These are phyloP conservation scores for Margaritispora aquatica DNA, from an alignment of 495 filamentous ascomycete species.

Conservation along the genomic window DNA sequence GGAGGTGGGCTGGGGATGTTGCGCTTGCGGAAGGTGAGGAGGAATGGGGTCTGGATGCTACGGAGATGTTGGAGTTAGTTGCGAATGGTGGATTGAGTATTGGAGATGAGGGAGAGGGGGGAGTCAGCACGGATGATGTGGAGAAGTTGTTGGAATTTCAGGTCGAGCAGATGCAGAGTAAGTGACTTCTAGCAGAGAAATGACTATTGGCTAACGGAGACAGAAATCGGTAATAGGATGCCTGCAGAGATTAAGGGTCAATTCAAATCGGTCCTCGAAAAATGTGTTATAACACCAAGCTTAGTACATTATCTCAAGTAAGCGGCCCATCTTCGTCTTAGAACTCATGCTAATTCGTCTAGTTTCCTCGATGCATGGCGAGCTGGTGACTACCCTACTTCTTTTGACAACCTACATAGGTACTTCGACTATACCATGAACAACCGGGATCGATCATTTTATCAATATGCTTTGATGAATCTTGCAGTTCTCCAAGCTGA, in stretches of 20 bases:
- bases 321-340: slow-evolving; percentile 9
- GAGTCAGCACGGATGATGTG: slow-evolving; percentile 73
- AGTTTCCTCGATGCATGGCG: slow-evolving; percentile 88
- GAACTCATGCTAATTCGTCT: slow-evolving; percentile 3
- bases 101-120: slow-evolving; percentile 36
- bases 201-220: background rate
- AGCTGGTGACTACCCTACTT: slow-evolving; percentile 81
- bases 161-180: slow-evolving; percentile 79
- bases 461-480: slow-evolving; percentile 95
- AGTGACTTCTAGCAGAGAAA: slow-evolving; percentile 19
- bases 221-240: slow-evolving; percentile 25
- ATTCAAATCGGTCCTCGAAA: slow-evolving; percentile 59
- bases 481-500: slow-evolving; percentile 90
- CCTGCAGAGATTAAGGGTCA: slow-evolving; percentile 36
- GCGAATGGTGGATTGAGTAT: slow-evolving; percentile 24
- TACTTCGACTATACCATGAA: slow-evolving; percentile 99
- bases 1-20: slow-evolving; percentile 60
- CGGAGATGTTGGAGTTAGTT: slow-evolving; percentile 31
- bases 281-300: slow-evolving; percentile 60
- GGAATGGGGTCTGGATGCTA: slow-evolving; percentile 32
- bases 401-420: slow-evolving; percentile 86
- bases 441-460: slow-evolving; percentile 71
- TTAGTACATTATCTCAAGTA: slow-evolving; percentile 73
- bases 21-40: slow-evolving; percentile 46
- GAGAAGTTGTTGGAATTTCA: slow-evolving; percentile 83